Evolutionary conservation across 805 yeast species (phyloP).

Genomic region (Peterozyma xylosa): DNA sequence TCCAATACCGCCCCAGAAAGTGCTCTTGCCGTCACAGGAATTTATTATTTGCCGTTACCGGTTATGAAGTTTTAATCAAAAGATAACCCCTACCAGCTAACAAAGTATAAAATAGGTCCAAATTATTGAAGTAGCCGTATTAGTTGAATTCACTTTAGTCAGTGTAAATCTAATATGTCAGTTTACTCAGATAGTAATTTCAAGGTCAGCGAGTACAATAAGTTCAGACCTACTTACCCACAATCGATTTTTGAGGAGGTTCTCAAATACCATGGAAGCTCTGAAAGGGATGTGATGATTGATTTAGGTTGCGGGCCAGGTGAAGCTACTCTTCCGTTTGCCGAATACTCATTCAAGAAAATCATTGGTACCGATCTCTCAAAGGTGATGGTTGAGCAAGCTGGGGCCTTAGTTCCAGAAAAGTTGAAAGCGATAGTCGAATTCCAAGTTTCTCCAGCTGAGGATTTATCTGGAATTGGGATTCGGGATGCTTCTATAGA

Average conservation of each 20-base stretch:
- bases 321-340: conserved; percentile 51
- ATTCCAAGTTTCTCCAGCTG: conserved; percentile 15
- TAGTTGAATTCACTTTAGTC: too few species aligned
- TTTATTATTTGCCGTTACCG: too few species aligned
- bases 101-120: too few species aligned
- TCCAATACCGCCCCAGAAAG: too few species aligned
- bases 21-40: too few species aligned
- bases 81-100: too few species aligned
- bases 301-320: conserved; percentile 86
- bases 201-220: conserved; percentile 43
- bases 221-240: conserved; percentile 66
- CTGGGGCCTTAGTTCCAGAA: conserved; percentile 17
- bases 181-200: conserved; percentile 50
- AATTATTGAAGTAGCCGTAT: too few species aligned
- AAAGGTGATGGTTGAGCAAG: conserved; percentile 35
- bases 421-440: conserved; percentile 17
- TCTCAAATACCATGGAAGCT: conserved; percentile 24
- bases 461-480: conserved; percentile 18
- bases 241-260: conserved; percentile 35
- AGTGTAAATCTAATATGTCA: conserved; percentile 35
- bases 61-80: too few species aligned
- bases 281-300: conserved; percentile 26
- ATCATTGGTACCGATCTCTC: conserved; percentile 43
- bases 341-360: conserved; percentile 27
- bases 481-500: conserved; percentile 32